A percentile compares a stretch with the other conserved stretches of the same genome.
phyloP scores from a whole-genome alignment of 2,329 filamentous ascomycete genomes.

The Aspergillus sp. region DNA sequence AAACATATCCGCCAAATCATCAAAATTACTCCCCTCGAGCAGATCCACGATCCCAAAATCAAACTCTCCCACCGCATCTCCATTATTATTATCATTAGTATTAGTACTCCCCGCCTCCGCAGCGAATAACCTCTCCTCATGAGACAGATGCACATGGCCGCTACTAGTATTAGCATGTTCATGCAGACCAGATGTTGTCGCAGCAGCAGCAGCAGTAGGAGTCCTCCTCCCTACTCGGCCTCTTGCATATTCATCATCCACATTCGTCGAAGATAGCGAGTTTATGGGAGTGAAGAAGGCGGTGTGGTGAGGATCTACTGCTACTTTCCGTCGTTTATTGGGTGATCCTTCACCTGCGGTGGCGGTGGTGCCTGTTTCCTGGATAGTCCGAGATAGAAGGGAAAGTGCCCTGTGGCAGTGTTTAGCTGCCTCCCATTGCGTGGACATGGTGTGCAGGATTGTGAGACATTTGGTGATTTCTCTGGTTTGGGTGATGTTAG shows the following conservation, averaged over 20 bases:
- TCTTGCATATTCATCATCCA: no score
- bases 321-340: not conserved
- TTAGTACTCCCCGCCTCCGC: not conserved
- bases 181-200: no score
- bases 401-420: conserved; percentile 42
- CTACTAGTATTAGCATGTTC: no score
- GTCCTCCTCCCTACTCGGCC: no score
- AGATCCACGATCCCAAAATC: conserved; percentile 38
- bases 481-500: conserved; percentile 19
- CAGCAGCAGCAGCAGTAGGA: no score
- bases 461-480: conserved; percentile 39
- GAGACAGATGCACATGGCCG: no score
- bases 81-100: not conserved
- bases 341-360: not conserved
- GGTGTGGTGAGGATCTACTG: not conserved
- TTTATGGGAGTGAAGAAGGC: not conserved
- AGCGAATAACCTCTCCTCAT: no score
- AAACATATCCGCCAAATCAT: conserved; percentile 36
- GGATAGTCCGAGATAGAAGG: conserved; percentile 37
- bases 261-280: not conserved
- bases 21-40: conserved; percentile 35
- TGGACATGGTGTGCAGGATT: conserved; percentile 39
- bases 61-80: conserved; percentile 18
- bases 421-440: conserved; percentile 44
- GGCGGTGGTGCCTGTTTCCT: not conserved